phyloP scores from a whole-genome alignment of 345 rosid species.

The Cardiospermum halicacabum region DNA sequence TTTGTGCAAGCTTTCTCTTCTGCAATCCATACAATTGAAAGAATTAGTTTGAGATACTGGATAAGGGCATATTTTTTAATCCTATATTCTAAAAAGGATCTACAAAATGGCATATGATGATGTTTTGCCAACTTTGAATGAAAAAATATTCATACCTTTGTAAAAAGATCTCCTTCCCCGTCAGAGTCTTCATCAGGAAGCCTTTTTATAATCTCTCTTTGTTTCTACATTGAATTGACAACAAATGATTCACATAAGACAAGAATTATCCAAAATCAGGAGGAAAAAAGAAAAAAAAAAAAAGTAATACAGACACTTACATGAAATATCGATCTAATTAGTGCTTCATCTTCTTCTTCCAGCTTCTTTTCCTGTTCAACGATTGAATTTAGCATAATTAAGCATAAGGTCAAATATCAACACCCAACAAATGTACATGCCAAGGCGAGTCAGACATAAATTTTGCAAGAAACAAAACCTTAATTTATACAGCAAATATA shows the following conservation, averaged over 20 bases:
- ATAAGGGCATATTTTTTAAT: too few relatives aligned
- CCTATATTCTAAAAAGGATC: too few relatives aligned
- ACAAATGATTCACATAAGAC: conserved; percentile 7
- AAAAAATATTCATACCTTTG: conserved; percentile 20
- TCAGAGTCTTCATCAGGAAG: conserved; percentile 49
- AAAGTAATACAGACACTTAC: conserved; percentile 29
- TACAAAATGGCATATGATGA: too few relatives aligned
- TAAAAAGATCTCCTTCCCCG: conserved; percentile 32
- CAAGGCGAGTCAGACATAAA: too few relatives aligned
- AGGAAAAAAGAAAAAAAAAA: background rate
- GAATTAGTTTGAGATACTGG: conserved; percentile 5
- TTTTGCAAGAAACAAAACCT: too few relatives aligned
- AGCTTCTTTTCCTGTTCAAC: conserved; percentile 51
- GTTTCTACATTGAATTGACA: conserved; percentile 26
- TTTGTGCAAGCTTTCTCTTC: conserved; percentile 3
- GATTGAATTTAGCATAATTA: too few relatives aligned
- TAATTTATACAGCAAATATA: background rate
- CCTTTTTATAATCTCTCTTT: conserved; percentile 48
- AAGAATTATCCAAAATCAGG: background rate
- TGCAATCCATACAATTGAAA: background rate
- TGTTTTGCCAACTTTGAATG: background rate
- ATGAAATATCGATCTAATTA: conserved; percentile 58
- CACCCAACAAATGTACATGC: too few relatives aligned
- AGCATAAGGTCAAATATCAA: background rate
- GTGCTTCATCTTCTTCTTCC: conserved; percentile 73